Evolutionary conservation across 2,329 filamentous ascomycete species (phyloP), one percentile per base, ranked within the genome.

Genomic region (Graphiopsis chlorocephala): DNA sequence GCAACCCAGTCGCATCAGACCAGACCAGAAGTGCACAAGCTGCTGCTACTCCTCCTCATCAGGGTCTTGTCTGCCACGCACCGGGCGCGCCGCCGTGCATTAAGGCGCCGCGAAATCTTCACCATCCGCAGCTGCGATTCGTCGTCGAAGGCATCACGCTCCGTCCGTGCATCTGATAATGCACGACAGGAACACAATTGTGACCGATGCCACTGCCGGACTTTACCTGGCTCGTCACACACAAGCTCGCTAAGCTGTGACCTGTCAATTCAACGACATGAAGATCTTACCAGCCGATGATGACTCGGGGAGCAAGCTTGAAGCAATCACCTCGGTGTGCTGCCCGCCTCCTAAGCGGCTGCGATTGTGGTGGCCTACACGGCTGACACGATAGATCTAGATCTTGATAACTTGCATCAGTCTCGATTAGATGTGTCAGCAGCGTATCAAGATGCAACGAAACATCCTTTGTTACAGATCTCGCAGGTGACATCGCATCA

Each of bases 101-200:
- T 53, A 53, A 20, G 28, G 11, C 50, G 50, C 50, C 26, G 57
- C 45, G 57, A 50, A 60, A 33, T 60, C 42, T 60, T 60, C 57
- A 60, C 57, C 28, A 28, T 26, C 45, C 29, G 45, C 7, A 15
- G 29, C 28, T 48, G 31, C 28, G 15, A 61, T 61, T 61, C 59
- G 59, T 20, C n/a, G 29, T 15, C 12, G 29, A 14, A 57, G 10
- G 23, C 25, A 26, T 53, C 28, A 8, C 28, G 7, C 28, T 20
- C 50, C 31, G 50, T 31, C 50, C 50, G 50, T 53, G 50, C 50
- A 20, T 53, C 38, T 7, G 38, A 45, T 45, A 20, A 45, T 20
- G 38, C 38, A 45, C 38, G n/a, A 45, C 8, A 20, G n/a, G 38
- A 45, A 45, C 38, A 45, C n/a, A 45, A 45, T n/a, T n/a, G 38